Conservation (phyloP, 805 yeast species). For the Candida boleticola region DNA sequence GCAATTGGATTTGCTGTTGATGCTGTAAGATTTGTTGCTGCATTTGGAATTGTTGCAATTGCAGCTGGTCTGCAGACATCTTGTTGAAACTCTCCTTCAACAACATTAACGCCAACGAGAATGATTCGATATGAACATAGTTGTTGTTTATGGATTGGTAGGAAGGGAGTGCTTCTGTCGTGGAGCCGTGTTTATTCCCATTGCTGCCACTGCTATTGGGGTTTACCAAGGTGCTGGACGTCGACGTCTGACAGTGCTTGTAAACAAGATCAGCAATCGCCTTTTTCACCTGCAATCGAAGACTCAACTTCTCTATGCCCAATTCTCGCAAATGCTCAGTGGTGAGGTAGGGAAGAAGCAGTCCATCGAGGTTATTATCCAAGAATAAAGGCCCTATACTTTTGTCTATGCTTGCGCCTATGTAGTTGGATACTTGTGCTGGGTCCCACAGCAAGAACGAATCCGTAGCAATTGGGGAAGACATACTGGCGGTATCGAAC, state of each 20-base stretch:
- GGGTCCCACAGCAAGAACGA: slow-evolving; percentile 44
- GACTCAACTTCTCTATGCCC: slow-evolving; percentile 54
- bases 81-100: slow-evolving; percentile 35
- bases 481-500: slow-evolving; percentile 13
- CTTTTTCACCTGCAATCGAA: slow-evolving; percentile 59
- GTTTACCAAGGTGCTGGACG: neutral
- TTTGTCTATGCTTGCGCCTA: slow-evolving; percentile 12
- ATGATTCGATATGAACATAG: slow-evolving; percentile 35
- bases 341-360: slow-evolving; percentile 64
- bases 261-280: slow-evolving; percentile 54
- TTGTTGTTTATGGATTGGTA: slow-evolving; percentile 30
- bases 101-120: slow-evolving; percentile 31
- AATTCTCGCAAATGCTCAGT: slow-evolving; percentile 72
- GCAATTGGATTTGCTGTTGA: slow-evolving; percentile 7
- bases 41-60: slow-evolving; percentile 5
- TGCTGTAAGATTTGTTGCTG: slow-evolving; percentile 6
- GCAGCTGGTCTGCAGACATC: slow-evolving; percentile 10
- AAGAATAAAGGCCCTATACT: slow-evolving; percentile 36
- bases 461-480: slow-evolving; percentile 21
- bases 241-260: slow-evolving; percentile 23
- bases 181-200: neutral
- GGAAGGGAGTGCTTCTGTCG: neutral
- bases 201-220: neutral
- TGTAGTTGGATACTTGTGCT: slow-evolving; percentile 40
- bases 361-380: slow-evolving; percentile 68